Evolutionary conservation across 2,329 filamentous ascomycete species (phyloP).

Genomic region (Cucurbitaria berberidis): DNA sequence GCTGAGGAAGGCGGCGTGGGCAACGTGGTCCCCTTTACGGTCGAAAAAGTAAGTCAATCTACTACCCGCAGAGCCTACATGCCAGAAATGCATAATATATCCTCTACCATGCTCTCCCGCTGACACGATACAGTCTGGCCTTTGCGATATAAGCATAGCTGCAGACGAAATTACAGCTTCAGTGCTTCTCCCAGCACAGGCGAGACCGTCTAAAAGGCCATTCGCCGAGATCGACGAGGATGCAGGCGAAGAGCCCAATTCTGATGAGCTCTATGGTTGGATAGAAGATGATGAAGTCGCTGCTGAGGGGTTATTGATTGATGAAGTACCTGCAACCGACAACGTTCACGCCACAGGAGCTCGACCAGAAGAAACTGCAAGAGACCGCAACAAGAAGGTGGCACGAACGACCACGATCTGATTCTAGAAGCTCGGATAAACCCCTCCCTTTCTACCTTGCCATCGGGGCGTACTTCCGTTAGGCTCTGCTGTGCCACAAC

Average conservation of each 20-base stretch:
- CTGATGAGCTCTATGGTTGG: constrained; percentile 76
- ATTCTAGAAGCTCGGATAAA: constrained; percentile 9
- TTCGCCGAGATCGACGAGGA: constrained; percentile 64
- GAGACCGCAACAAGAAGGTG: constrained; percentile 33
- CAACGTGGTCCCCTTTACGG: constrained; percentile 58
- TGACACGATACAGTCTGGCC: constrained; percentile 38
- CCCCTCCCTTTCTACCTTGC: neutral
- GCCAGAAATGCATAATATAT: constrained; percentile 15
- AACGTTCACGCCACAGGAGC: constrained; percentile 19
- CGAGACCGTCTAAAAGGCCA: constrained; percentile 63
- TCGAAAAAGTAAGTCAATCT: constrained; percentile 54
- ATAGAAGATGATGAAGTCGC: constrained; percentile 64
- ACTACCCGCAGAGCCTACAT: constrained; percentile 34
- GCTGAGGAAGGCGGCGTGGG: constrained; percentile 52
- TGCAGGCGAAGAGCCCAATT: constrained; percentile 65
- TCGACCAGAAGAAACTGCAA: constrained; percentile 24
- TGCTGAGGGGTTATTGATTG: constrained; percentile 48
- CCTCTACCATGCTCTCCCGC: constrained; percentile 23
- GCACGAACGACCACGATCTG: constrained; percentile 30
- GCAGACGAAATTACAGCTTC: constrained; percentile 39
- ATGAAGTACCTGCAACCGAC: constrained; percentile 30
- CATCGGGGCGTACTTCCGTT: neutral
- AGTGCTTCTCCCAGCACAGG: constrained; percentile 23
- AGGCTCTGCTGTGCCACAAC: constrained; percentile 15
- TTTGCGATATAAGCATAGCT: constrained; percentile 40